These are phyloP conservation scores for Sugiyamaella xylanicola DNA, from an alignment of 1,139 yeast genomes.

Conservation along the genomic window DNA sequence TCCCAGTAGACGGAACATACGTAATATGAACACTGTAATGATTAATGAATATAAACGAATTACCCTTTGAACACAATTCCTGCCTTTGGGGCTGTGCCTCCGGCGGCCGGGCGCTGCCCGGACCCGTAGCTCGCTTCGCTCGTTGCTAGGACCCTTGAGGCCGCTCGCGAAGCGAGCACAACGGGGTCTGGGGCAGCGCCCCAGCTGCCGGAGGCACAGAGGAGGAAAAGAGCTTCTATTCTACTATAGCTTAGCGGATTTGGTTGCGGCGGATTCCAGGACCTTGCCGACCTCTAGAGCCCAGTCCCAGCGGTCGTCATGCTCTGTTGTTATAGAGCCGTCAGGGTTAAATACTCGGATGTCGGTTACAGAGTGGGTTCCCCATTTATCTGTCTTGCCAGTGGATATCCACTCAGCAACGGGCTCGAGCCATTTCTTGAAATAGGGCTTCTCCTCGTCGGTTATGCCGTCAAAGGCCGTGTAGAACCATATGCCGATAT, in stretches of 20 bases:
- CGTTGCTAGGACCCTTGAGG: too few relatives aligned
- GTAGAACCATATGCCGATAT: conserved; percentile 43
- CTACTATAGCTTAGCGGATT: too few relatives aligned
- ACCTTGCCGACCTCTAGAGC: conserved; percentile 40
- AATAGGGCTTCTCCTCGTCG: conserved; percentile 35
- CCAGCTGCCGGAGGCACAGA: conserved; percentile 1
- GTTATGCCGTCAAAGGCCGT: conserved; percentile 36
- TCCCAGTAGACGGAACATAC: conserved; percentile 19
- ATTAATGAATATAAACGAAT: conserved; percentile 3
- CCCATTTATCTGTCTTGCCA: conserved; percentile 36
- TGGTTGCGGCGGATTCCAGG: not conserved
- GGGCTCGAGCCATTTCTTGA: conserved; percentile 38
- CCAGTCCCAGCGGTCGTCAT: conserved; percentile 44
- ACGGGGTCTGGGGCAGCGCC: not conserved
- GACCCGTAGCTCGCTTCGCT: not conserved
- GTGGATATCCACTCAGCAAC: conserved; percentile 36
- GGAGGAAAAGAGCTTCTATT: too few relatives aligned
- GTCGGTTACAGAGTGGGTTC: conserved; percentile 31
- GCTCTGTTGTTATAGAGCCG: conserved; percentile 36
- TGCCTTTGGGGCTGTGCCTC: not conserved
- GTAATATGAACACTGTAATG: conserved; percentile 12
- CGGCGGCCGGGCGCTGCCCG: not conserved
- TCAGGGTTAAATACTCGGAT: conserved; percentile 36
- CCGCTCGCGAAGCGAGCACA: not conserved
- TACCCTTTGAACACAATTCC: not conserved